Evolutionary conservation across 129 eudicot species (phyloP).

Genomic region (carrot (Daucus carota)): DH1_v3.0 NC_030385.2:41462001-41462500

Average conservation of each 20-base stretch:
- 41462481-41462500: constrained; percentile 9
- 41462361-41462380: constrained; percentile 38
- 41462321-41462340: background rate
- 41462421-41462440: constrained; percentile 38
- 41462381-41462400: constrained; percentile 28
- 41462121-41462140: too few relatives aligned
- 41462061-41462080: too few relatives aligned
- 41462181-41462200: background rate
- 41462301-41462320: too few relatives aligned
- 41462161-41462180: background rate
- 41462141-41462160: background rate
- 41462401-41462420: constrained; percentile 24
- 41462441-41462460: constrained; percentile 32
- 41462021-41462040: too few relatives aligned
- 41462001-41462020: too few relatives aligned
- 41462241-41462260: background rate
- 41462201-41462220: constrained; percentile 38
- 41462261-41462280: background rate
- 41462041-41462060: too few relatives aligned
- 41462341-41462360: background rate
- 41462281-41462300: too few relatives aligned
- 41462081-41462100: too few relatives aligned
- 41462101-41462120: too few relatives aligned
- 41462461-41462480: constrained; percentile 17
- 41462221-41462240: background rate